Conservation (phyloP, 352 stramenopile species). For the Phytopythium montanum region DNA sequence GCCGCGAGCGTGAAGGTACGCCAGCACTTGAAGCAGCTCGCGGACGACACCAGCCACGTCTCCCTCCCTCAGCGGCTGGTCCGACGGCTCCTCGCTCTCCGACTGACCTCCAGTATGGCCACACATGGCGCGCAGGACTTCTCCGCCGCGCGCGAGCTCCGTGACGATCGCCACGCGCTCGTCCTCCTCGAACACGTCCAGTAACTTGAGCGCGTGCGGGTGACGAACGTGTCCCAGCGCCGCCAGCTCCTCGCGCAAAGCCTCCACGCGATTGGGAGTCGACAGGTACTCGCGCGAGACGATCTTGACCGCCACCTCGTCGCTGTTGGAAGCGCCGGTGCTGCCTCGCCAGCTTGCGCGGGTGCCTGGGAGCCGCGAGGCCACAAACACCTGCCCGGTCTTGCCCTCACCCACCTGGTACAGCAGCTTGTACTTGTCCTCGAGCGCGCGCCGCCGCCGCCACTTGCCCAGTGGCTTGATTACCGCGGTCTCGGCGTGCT, state of each 20-base stretch:
- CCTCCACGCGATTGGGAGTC: constrained; percentile 62
- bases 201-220: constrained; percentile 44
- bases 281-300: constrained; percentile 64
- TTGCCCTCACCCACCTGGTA: constrained; percentile 77
- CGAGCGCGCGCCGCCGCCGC: constrained; percentile 29
- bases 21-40: constrained; percentile 63
- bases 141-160: constrained; percentile 52
- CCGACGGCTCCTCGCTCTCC: background rate
- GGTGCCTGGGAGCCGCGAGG: constrained; percentile 20
- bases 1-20: constrained; percentile 61
- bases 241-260: constrained; percentile 54
- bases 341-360: constrained; percentile 9
- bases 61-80: constrained; percentile 38
- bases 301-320: constrained; percentile 69
- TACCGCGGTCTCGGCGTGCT: constrained; percentile 7
- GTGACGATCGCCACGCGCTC: constrained; percentile 70
- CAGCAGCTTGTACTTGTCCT: constrained; percentile 64
- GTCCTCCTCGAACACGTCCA: constrained; percentile 67
- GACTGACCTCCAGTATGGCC: no score
- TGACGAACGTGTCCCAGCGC: constrained; percentile 63
- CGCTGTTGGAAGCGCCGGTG: constrained; percentile 8
- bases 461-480: constrained; percentile 5
- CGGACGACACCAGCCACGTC: constrained; percentile 62
- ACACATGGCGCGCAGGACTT: constrained; percentile 58
- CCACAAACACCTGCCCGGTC: constrained; percentile 66